Evolutionary conservation across 441 rosid genomes (phyloP).

Genomic region (Iberis amara): DNA sequence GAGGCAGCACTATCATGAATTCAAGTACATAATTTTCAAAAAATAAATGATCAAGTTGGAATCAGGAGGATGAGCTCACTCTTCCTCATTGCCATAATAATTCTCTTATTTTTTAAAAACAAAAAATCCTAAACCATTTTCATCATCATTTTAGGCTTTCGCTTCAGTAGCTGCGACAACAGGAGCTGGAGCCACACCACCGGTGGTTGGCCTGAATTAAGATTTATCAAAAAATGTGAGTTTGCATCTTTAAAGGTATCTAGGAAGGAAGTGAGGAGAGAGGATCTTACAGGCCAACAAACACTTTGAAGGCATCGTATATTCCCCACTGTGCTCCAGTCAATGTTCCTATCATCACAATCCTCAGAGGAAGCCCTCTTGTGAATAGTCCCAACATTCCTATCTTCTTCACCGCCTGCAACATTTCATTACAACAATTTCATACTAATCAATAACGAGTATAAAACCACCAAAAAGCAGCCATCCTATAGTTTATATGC

Average conservation of each 20-base stretch:
- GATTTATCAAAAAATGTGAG: conserved; percentile 2
- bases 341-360: conserved; percentile 98
- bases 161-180: conserved; percentile 33
- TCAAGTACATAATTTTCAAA: conserved; percentile 21
- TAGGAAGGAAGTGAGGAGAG: not conserved
- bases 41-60: conserved; percentile 27
- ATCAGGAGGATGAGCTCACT: conserved; percentile 23
- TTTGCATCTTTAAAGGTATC: not conserved
- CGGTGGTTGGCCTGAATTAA: conserved; percentile 77
- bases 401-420: conserved; percentile 94
- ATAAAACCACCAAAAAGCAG: too few relatives aligned
- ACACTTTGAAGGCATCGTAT: conserved; percentile 96
- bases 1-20: conserved; percentile 9
- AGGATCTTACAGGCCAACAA: conserved; percentile 90
- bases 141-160: conserved; percentile 36
- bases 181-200: conserved; percentile 66
- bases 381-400: conserved; percentile 88
- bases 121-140: conserved; percentile 23
- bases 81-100: conserved; percentile 21
- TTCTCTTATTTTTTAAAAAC: conserved; percentile 26
- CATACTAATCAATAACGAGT: too few relatives aligned
- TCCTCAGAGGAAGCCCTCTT: conserved; percentile 97
- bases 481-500: not conserved
- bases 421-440: conserved; percentile 10
- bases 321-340: conserved; percentile 99